Base-by-base conservation (phyloP, 108 stramenopile species). In the Cyclotella atomus region DNA sequence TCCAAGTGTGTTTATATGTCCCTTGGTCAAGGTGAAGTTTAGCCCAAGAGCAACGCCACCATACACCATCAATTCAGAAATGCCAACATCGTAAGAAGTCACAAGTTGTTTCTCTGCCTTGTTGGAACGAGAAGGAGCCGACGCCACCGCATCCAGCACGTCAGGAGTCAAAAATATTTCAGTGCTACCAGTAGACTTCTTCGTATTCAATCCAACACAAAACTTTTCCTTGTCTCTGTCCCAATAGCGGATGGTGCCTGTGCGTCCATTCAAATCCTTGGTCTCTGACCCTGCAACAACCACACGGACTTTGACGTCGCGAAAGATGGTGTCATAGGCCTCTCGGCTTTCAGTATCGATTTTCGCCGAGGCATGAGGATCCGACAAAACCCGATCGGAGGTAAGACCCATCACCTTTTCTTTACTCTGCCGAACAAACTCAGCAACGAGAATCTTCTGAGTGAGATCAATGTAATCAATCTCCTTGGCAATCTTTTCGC, bases 201-300 rank as follows among this genome's bases (percentile, higher is more conserved):
- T 79, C 0, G 83, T 76, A 54, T 84, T 78, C 2, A 84, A 35
- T 6, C 65, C 77, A 10, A 84, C 83, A 27, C 67, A 59, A 46
- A 53, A 84, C 62, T 63, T 68, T 21, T 68, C 69, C 23, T 60
- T 68, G 20, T 68, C 50, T 29, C 46, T 65, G 50, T 84, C 78
- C 55, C 68, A 84, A 57, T 63, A 59, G 6, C 50, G 78, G 44
- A 84, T 64, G 28, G 74, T 76, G n/a, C 83, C 83, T 16, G 14
- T 29, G 16, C 78, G 73, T 17, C 67, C 78, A 52, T 84, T 75
- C 30, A 84, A 34, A 23, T 75, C 78, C 61, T 76, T 71, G 23
- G 70, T 77, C 12, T 83, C 65, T 23, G 65, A 54, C 27, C 77
- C 82, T 14, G 68, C 73, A 21, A 79, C 75, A 38, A 62, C 36